Evolutionary conservation across 2,329 filamentous ascomycete genomes (phyloP), one percentile per base, ranked within the genome.

Genomic region (Daldinia sp.): DNA sequence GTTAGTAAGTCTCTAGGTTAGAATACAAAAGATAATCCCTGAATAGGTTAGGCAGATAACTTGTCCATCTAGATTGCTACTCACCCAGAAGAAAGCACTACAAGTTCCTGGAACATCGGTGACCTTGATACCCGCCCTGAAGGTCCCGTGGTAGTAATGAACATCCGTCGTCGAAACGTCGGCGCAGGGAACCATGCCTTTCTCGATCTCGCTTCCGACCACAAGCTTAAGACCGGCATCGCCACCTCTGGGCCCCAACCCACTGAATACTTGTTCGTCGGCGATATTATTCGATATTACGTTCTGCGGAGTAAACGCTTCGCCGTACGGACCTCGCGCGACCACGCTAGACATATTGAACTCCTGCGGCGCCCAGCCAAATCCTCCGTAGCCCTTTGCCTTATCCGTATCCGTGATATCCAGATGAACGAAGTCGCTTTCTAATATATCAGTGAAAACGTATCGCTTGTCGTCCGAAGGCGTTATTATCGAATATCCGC

Each of bases 51-150:
- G 10, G 6, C 33, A 35, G 20, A 53, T 54, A 12, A 23, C 46
- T 39, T 18, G 20, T 61, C 6, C 20, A 10, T 18, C 1, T 6
- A 10, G 15, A 20, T 30, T 4, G n/a, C 54, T 20, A 74, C 82
- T 74, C 76, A 92, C 90, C 89, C 91, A 95, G 79, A 94, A 94
- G 80, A 94, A 94, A 6, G 92, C 92, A 33, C 87, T 89, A 77
- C 92, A 94, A 1, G 92, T 94, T 28, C 92, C 92, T 1, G 83
- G 80, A 6, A 86, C 81, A 42, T 80, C 79, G 0, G 89, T 88
- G 63, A 91, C 78, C 79, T 88, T 91, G 82, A 93, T 90, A 39
- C 86, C 86, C 2, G 89, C 87, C 18, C 92, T 83, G 73, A 90
- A 94, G 26, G 87, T 90, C 2, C 92, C 92, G 75, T 88, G 92